Conservation (phyloP, 345 rosid species). For the Salix viminalis region DNA sequence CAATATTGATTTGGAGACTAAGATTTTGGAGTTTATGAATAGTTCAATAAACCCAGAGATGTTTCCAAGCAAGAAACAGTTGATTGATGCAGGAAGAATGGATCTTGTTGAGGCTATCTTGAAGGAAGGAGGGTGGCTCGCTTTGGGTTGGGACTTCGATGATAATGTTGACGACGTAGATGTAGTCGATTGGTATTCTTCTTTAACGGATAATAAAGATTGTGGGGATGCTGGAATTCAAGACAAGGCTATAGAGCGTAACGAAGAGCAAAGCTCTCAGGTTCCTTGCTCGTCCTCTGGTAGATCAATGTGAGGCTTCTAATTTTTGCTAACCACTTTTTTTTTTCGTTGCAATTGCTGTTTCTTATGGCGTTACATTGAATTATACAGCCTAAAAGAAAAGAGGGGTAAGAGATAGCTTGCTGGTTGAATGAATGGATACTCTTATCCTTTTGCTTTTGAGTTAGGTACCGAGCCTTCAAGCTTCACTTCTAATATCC, state of each 20-base stretch:
- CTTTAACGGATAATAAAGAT: slow-evolving; percentile 22
- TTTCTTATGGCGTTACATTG: background rate
- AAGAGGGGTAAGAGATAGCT: background rate
- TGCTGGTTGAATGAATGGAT: background rate
- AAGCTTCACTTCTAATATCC: background rate
- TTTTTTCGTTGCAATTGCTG: background rate
- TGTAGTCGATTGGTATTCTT: slow-evolving; percentile 11
- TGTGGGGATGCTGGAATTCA: slow-evolving; percentile 9
- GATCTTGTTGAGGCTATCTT: slow-evolving; percentile 68
- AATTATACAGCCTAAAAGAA: background rate
- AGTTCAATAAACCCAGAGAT: slow-evolving; percentile 49
- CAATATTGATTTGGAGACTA: slow-evolving; percentile 55
- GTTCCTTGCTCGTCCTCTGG: slow-evolving; percentile 43
- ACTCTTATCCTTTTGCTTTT: background rate
- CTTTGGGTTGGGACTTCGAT: slow-evolving; percentile 81
- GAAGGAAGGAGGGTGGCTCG: slow-evolving; percentile 78
- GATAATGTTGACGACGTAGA: slow-evolving; percentile 22
- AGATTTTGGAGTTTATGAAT: slow-evolving; percentile 82
- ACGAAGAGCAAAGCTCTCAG: slow-evolving; percentile 17
- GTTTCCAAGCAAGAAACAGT: slow-evolving; percentile 69
- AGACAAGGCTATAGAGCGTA: slow-evolving; percentile 15
- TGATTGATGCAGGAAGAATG: slow-evolving; percentile 58
- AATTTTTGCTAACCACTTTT: slow-evolving; percentile 9
- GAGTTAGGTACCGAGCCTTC: background rate
- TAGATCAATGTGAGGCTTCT: slow-evolving; percentile 56